Evolutionary conservation across 1,284 basidiomycete genomes (phyloP).

Genomic region (Phellinidium pouzarii): DNA sequence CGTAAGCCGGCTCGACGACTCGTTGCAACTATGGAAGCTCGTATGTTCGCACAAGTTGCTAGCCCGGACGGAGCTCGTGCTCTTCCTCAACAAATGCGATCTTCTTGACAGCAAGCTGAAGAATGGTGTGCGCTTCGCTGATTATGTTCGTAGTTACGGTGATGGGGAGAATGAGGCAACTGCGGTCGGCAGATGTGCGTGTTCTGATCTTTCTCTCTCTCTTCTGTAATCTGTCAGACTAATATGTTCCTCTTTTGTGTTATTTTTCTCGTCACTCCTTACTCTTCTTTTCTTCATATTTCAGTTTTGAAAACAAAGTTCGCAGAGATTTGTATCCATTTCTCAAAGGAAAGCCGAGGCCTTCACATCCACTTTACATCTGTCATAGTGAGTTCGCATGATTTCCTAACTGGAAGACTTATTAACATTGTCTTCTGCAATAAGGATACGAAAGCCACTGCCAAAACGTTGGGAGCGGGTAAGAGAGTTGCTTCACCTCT

Average conservation of each 20-base stretch:
- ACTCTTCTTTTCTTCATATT: not conserved
- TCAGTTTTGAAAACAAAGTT: slow-evolving; percentile 61
- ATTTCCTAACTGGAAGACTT: not conserved
- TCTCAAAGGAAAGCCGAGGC: slow-evolving; percentile 39
- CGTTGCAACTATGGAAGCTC: slow-evolving; percentile 55
- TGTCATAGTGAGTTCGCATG: slow-evolving; percentile 42
- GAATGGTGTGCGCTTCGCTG: slow-evolving; percentile 27
- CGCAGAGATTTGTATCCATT: slow-evolving; percentile 44
- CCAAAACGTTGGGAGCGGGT: slow-evolving; percentile 33
- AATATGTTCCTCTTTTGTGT: no score
- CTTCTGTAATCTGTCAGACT: no score
- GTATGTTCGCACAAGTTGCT: slow-evolving; percentile 52
- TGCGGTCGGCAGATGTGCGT: slow-evolving; percentile 55
- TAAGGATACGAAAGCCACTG: slow-evolving; percentile 40
- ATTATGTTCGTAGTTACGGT: slow-evolving; percentile 46
- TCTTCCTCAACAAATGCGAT: slow-evolving; percentile 66
- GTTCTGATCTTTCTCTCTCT: not conserved
- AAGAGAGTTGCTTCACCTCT: slow-evolving; percentile 14
- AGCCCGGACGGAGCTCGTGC: slow-evolving; percentile 46
- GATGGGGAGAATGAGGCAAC: slow-evolving; percentile 51
- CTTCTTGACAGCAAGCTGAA: slow-evolving; percentile 35
- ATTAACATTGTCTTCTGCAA: not conserved
- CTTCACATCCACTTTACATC: slow-evolving; percentile 56
- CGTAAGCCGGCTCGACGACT: slow-evolving; percentile 61
- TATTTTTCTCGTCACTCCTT: not conserved